Base-by-base conservation (phyloP, 139 green algal genomes). In the Limnomonas spitsbergensis region DNA sequence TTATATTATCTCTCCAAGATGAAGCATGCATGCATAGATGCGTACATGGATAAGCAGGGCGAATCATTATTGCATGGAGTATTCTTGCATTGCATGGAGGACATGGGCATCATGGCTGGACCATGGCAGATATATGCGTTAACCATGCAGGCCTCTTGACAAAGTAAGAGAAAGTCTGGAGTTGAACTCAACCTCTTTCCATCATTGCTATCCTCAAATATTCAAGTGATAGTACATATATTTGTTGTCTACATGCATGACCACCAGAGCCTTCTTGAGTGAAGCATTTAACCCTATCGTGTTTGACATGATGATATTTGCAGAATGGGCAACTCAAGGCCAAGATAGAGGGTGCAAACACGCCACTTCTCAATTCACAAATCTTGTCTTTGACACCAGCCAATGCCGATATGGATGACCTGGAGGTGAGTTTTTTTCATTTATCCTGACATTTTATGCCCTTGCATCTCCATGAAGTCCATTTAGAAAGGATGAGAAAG, bases 311-410 rank as follows among this genome's bases (percentile, higher is more conserved):
- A n/a, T n/a, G n/a, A n/a, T n/a, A n/a, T 40, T 38, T 84, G 72
- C 80, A 91, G 85, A 93, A 93, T 73, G 89, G 89, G 6, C 80
- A 85, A 39, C 40, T 90, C 9, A 93, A 91, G 77, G 73, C 76
- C 2, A 83, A 79, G 34, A 77, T 93, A 2, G 77, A 85, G 24
- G 89, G 89, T 0, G 87, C 86, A 31, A 86, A 93, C 61, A 85
- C 88, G 7, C 89, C 89, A 0, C 20, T 69, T 3, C 73, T 93
- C 2, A 81, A 71, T 36, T 66, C 56, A 38, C 81, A 83, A 26
- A 84, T 91, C 1, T 36, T 84, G 1, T 40, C 86, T 53, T 66
- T 89, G 0, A 90, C 85, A 35, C 87, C 87, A 24, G 78, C 83
- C 38, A 89, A 87, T 53, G 83, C 89, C 26, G 85, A 90, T 29